phyloP scores from a whole-genome alignment of 2,329 filamentous ascomycete genomes.

The Cordyceps cicadae region DNA sequence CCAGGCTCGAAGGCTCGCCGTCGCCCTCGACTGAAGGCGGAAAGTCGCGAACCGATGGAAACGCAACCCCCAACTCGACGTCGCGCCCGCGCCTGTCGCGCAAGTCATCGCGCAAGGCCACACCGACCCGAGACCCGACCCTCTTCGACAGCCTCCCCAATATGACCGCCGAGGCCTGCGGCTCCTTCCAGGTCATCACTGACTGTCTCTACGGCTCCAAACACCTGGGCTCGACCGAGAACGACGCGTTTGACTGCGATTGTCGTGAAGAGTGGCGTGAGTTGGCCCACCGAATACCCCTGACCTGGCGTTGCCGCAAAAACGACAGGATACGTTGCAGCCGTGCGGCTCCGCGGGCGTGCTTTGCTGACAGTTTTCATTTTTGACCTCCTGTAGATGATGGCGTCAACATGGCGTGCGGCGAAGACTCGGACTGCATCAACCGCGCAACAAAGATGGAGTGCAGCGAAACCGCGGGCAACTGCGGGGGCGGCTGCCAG shows the following conservation, averaged over 20 bases:
- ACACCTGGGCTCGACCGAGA: slow-evolving; percentile 81
- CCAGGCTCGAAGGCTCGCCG: slow-evolving; percentile 3
- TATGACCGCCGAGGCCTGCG: slow-evolving; percentile 65
- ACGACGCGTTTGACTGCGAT: slow-evolving; percentile 87
- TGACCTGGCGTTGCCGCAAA: not conserved
- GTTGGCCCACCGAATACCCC: slow-evolving; percentile 28
- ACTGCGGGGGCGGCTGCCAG: slow-evolving; percentile 79
- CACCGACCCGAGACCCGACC: slow-evolving; percentile 48
- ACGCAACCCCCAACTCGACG: slow-evolving; percentile 38
- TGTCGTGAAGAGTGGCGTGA: slow-evolving; percentile 92
- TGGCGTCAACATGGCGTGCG: slow-evolving; percentile 74
- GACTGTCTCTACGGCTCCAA: slow-evolving; percentile 89
- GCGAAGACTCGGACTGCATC: slow-evolving; percentile 95
- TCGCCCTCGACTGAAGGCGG: slow-evolving; percentile 24
- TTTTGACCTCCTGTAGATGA: slow-evolving; percentile 34
- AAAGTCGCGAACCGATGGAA: slow-evolving; percentile 40
- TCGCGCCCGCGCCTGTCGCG: slow-evolving; percentile 65
- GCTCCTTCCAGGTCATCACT: slow-evolving; percentile 70
- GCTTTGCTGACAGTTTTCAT: slow-evolving; percentile 14
- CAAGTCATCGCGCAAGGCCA: slow-evolving; percentile 62
- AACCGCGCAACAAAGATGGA: slow-evolving; percentile 98
- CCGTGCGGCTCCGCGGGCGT: slow-evolving; percentile 14
- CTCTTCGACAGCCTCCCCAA: slow-evolving; percentile 71
- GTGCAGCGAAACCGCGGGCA: slow-evolving; percentile 68
- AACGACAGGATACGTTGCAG: not conserved